Evolutionary conservation across 176 grass and related monocot genomes (phyloP).

Genomic region (Bolboschoenus planiculmis): DNA sequence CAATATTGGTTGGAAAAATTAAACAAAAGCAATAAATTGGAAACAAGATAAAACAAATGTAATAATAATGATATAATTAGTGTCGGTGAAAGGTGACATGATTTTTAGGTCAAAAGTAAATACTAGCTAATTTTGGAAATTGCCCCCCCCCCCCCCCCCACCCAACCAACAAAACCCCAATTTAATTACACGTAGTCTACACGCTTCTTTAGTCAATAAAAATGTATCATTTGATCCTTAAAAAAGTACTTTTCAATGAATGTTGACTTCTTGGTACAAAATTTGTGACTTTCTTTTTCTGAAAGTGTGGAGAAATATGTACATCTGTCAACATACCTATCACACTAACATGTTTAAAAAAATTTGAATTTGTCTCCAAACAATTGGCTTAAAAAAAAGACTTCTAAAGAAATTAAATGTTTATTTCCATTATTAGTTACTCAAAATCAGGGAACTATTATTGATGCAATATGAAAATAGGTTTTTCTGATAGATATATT

Average conservation of each 20-base stretch:
- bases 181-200: background rate
- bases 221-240: background rate
- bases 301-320: background rate
- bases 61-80: background rate
- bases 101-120: background rate
- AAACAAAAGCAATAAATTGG: background rate
- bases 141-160: too few species aligned
- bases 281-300: background rate
- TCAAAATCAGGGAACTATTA: background rate
- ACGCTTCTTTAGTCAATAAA: background rate
- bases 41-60: background rate
- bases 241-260: background rate
- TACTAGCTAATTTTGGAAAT: background rate
- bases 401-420: background rate
- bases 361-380: background rate
- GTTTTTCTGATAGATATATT: background rate
- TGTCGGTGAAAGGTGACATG: slow-evolving; percentile 1
- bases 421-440: background rate
- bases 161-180: too few species aligned
- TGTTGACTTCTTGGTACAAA: background rate
- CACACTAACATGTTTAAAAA: background rate
- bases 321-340: background rate
- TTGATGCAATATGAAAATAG: background rate
- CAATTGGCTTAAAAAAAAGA: background rate
- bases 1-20: background rate